Evolutionary conservation across 192 early-diverging fungal species (phyloP).

Genomic region (Linnemannia elongata): DNA sequence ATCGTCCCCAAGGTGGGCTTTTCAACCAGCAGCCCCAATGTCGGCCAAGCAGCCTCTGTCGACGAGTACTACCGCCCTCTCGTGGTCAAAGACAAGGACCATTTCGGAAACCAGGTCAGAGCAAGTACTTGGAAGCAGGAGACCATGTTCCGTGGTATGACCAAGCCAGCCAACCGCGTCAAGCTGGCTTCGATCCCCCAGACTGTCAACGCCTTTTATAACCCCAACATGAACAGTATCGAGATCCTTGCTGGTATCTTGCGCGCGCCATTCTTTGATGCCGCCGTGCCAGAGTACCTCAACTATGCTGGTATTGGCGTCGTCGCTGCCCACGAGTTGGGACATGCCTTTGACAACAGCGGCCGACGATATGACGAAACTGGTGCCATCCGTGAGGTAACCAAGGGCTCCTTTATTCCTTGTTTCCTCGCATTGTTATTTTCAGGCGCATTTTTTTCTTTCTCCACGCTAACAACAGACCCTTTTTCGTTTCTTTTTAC

Average conservation of each 20-base stretch:
- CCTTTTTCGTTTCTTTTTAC: slow-evolving; percentile 34
- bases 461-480: background rate
- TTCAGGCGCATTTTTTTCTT: background rate
- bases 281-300: slow-evolving; percentile 64
- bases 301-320: slow-evolving; percentile 77
- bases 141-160: slow-evolving; percentile 44
- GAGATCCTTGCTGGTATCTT: slow-evolving; percentile 66
- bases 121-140: slow-evolving; percentile 14
- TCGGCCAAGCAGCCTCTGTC: slow-evolving; percentile 56
- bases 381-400: slow-evolving; percentile 23
- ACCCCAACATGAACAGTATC: slow-evolving; percentile 44
- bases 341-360: slow-evolving; percentile 68
- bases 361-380: slow-evolving; percentile 62
- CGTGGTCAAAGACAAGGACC: slow-evolving; percentile 32
- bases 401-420: slow-evolving; percentile 56
- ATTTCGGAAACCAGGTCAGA: slow-evolving; percentile 61
- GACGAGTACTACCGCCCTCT: slow-evolving; percentile 58
- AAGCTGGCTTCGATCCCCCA: slow-evolving; percentile 63
- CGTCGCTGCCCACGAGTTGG: slow-evolving; percentile 79
- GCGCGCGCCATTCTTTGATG: slow-evolving; percentile 71
- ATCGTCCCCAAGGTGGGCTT: slow-evolving; percentile 64
- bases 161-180: slow-evolving; percentile 36
- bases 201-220: slow-evolving; percentile 70
- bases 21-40: slow-evolving; percentile 53
- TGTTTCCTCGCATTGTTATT: background rate